These are phyloP conservation scores for Camelina neglecta DNA, from an alignment of 345 rosid species.

Conservation along the genomic window DNA sequence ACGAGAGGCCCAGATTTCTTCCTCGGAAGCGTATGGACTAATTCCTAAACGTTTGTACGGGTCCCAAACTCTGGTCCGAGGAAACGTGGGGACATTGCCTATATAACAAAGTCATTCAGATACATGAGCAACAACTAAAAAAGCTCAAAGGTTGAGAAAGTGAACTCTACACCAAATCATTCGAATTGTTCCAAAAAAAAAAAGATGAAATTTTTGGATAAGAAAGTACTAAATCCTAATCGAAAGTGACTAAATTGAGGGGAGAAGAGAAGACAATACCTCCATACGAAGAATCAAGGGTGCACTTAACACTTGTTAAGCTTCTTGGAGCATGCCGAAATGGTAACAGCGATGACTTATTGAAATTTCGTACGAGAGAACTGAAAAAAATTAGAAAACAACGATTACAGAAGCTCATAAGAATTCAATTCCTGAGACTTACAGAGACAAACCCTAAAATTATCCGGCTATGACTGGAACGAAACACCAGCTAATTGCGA, in stretches of 20 bases:
- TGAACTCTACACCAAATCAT: background rate
- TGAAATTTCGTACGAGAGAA: conserved; percentile 31
- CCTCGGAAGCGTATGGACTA: conserved; percentile 83
- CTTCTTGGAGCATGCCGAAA: conserved; percentile 44
- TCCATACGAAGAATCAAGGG: conserved; percentile 66
- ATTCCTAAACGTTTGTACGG: conserved; percentile 88
- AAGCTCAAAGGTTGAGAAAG: background rate
- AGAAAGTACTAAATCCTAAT: background rate
- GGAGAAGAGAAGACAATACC: conserved; percentile 49
- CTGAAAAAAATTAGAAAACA: conserved; percentile 38
- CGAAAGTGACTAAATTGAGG: background rate
- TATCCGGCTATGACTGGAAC: background rate
- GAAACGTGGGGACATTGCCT: conserved; percentile 75
- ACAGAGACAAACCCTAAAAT: conserved; percentile 14
- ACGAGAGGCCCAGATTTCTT: conserved; percentile 96
- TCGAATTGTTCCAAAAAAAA: conserved; percentile 2
- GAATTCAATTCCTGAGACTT: background rate
- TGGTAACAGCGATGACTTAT: conserved; percentile 30
- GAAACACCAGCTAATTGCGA: background rate
- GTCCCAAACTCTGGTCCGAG: conserved; percentile 80
- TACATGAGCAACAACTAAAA: background rate
- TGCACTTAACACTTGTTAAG: conserved; percentile 53
- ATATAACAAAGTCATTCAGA: conserved; percentile 6
- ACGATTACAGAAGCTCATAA: background rate
- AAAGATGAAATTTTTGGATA: conserved; percentile 16